Evolutionary conservation across 768 basidiomycete species (phyloP).

Genomic region (Boletus insuetus): DNA sequence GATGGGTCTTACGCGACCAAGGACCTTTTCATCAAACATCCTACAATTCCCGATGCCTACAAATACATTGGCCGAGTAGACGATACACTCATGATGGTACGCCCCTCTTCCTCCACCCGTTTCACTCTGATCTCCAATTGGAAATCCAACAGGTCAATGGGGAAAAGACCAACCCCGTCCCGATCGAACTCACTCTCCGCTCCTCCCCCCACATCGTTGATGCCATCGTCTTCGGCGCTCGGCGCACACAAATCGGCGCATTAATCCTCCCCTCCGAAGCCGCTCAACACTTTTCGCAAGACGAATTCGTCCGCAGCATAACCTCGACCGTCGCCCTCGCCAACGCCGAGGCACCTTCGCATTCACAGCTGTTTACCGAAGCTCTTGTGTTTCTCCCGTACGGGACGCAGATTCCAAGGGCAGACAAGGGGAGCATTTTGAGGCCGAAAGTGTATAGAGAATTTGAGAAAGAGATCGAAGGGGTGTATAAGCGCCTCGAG

Average conservation of each 20-base stretch:
- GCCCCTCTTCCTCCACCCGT: neutral
- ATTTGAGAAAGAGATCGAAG: constrained; percentile 45
- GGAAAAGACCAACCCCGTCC: constrained; percentile 57
- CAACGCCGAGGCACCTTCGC: constrained; percentile 49
- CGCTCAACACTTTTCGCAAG: constrained; percentile 23
- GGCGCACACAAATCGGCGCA: constrained; percentile 46
- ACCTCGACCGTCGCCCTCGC: constrained; percentile 47
- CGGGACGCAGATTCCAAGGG: constrained; percentile 46
- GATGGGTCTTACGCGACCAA: constrained; percentile 56
- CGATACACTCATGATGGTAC: constrained; percentile 47
- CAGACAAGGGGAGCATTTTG: constrained; percentile 51
- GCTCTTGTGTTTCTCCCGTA: constrained; percentile 48
- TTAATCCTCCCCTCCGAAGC: constrained; percentile 50
- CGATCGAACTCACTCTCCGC: constrained; percentile 50
- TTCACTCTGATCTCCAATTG: too few relatives aligned
- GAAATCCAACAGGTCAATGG: constrained; percentile 35
- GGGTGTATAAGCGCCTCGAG: constrained; percentile 42
- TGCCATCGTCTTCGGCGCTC: constrained; percentile 53
- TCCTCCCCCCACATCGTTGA: constrained; percentile 47
- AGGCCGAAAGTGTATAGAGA: constrained; percentile 49
- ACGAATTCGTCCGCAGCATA: constrained; percentile 35
- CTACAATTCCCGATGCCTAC: constrained; percentile 38
- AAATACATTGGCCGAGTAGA: constrained; percentile 55
- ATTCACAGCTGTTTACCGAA: constrained; percentile 50
- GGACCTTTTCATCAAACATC: constrained; percentile 51